phyloP scores from a whole-genome alignment of 2,329 filamentous ascomycete genomes.

The Kalaharituber pfeilii region DNA sequence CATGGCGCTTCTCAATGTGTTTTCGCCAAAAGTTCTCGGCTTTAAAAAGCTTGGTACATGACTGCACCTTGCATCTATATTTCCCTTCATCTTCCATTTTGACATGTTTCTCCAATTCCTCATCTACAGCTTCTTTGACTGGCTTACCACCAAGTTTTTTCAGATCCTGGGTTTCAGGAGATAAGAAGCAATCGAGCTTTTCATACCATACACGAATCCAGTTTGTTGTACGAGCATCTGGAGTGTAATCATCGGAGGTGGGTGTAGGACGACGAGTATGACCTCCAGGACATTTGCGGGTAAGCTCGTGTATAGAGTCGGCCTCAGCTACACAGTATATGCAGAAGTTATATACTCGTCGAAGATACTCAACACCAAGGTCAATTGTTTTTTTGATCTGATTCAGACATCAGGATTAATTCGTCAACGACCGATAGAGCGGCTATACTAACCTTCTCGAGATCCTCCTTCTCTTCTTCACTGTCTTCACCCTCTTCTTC shows the following conservation, averaged over 20 bases:
- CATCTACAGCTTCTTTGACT: conserved; percentile 67
- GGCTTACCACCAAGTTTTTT: conserved; percentile 81
- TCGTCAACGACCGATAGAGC: neutral
- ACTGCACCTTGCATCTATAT: conserved; percentile 88
- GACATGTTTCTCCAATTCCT: conserved; percentile 71
- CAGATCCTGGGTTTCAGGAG: conserved; percentile 73
- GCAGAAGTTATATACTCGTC: conserved; percentile 95
- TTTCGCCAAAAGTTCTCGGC: conserved; percentile 95
- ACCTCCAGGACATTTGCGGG: conserved; percentile 90
- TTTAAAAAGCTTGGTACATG: conserved; percentile 94
- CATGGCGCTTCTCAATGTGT: conserved; percentile 89
- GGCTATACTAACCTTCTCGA: conserved; percentile 61
- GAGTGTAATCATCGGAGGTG: conserved; percentile 17
- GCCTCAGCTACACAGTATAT: conserved; percentile 99
- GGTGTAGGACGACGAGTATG: conserved; percentile 64
- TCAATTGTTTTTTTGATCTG: conserved; percentile 83
- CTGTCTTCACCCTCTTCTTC: conserved; percentile 64
- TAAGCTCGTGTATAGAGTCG: conserved; percentile 89
- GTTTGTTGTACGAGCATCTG: conserved; percentile 52
- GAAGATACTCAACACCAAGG: conserved; percentile 86
- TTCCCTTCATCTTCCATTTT: conserved; percentile 98
- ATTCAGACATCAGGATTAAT: neutral
- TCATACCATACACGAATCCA: conserved; percentile 99
- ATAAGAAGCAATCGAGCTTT: conserved; percentile 80
- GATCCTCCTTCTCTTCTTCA: conserved; percentile 50